Conservation (phyloP, 1,139 yeast species). For the Protomyces arabidopsidicola region DNA sequence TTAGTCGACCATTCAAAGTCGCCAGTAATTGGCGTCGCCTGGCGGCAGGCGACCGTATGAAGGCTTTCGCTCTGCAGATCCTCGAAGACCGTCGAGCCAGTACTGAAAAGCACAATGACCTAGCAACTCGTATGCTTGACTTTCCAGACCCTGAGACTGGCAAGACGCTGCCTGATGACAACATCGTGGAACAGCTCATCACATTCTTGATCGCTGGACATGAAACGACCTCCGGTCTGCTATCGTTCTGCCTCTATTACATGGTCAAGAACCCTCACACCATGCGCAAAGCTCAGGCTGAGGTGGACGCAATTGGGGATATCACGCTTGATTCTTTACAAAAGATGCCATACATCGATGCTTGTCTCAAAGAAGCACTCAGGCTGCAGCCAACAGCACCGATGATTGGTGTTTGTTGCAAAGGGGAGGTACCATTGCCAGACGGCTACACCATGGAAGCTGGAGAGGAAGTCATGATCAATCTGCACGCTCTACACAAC, state of each 20-base stretch:
- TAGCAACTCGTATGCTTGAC: slow-evolving; percentile 16
- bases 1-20: slow-evolving; percentile 8
- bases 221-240: slow-evolving; percentile 32
- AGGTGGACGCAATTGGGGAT: slow-evolving; percentile 24
- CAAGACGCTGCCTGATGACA: slow-evolving; percentile 9
- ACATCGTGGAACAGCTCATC: slow-evolving; percentile 27
- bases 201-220: slow-evolving; percentile 34
- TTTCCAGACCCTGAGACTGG: slow-evolving; percentile 27
- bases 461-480: slow-evolving; percentile 12
- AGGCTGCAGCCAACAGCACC: slow-evolving; percentile 27
- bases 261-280: slow-evolving; percentile 28
- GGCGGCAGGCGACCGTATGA: slow-evolving; percentile 24
- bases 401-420: slow-evolving; percentile 18
- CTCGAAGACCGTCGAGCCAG: slow-evolving; percentile 12
- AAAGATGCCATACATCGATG: slow-evolving; percentile 25
- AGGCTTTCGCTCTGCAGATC: slow-evolving; percentile 18
- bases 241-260: slow-evolving; percentile 28
- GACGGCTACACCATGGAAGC: slow-evolving; percentile 26
- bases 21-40: slow-evolving; percentile 16
- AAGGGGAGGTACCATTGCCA: slow-evolving; percentile 11
- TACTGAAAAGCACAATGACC: slow-evolving; percentile 11
- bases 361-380: slow-evolving; percentile 25
- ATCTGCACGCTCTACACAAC: slow-evolving; percentile 17
- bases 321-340: slow-evolving; percentile 21
- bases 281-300: slow-evolving; percentile 27